Base-by-base conservation (phyloP, 345 rosid genomes). In the Leavenworthia alabamica region DNA sequence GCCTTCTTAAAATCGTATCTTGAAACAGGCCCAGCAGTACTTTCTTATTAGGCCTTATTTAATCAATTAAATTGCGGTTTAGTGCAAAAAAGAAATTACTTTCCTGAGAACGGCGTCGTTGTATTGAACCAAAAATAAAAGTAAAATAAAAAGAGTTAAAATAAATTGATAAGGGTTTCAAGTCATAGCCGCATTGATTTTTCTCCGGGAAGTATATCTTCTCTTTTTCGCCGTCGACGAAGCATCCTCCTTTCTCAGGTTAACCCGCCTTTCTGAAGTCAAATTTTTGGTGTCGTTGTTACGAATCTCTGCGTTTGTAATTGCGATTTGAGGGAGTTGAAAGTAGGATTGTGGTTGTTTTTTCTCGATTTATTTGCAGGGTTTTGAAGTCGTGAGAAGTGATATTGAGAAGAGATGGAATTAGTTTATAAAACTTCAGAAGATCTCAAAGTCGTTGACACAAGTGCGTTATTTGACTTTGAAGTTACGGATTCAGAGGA, bases 401-500 rank as follows among this genome's bases (percentile, higher is more conserved):
- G 39, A 60, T 50, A 41, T 67, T 44, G 43, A 45, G 23, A 0
- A 28, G 28, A 47, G 45, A 72, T 73, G 72, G 72, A 22, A 13
- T 56, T 6, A n/a, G 57, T 62, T 28, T 83, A 78, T 72, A 68
- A 51, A 19, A 89, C 89, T 19, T 58, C 76, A 0, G 72, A 73
- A 1, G 87, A 75, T 33, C 85, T 73, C 39, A 59, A 56, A 24
- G 75, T 72, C 55, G 80, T 81, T 39, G 16, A 60, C 6, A 61
- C 60, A 46, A 79, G 77, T 4, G 70, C 80, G 3, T 82, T 87
- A 3, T 16, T 52, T 8, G 83, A 87, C 62, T 39, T 77, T 40
- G 64, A 56, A 4, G 7, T 52, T 55, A 58, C 68, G 0, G 78
- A 56, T 6, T 67, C 84, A 4, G 70, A 79, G 2, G 95, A 90